Percentiles rank a stretch among this genome's conserved stretches.
Conservation (phyloP, 352 stramenopile genomes). For the Phytophthora uliginosa region DNA sequence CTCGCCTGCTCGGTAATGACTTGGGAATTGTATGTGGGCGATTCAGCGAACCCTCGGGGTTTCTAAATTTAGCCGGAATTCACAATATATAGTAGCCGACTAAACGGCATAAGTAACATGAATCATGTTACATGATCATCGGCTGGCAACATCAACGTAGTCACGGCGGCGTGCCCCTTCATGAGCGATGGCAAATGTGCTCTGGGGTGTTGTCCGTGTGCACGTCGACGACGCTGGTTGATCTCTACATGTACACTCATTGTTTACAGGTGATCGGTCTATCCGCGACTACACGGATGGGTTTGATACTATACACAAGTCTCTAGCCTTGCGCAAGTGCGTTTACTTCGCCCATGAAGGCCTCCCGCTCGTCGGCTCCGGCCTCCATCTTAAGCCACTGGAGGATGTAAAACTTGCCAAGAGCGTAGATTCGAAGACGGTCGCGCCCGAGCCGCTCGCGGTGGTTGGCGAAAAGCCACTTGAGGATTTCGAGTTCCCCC, state of each 20-base stretch:
- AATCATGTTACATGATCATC: no score
- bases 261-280: constrained; percentile 17
- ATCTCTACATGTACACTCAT: constrained; percentile 19
- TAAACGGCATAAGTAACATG: no score
- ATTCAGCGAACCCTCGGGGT: no score
- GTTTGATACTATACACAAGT: constrained; percentile 31
- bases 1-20: no score
- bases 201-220: background rate
- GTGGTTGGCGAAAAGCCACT: constrained; percentile 39
- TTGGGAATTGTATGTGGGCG: no score
- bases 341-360: constrained; percentile 28
- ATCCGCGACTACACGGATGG: constrained; percentile 17
- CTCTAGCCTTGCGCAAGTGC: constrained; percentile 24
- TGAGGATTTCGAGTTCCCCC: constrained; percentile 44
- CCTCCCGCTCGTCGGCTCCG: constrained; percentile 23
- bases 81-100: no score
- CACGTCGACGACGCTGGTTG: background rate
- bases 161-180: background rate
- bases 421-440: constrained; percentile 39
- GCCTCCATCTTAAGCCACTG: constrained; percentile 41
- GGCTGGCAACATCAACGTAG: constrained; percentile 1
- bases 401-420: constrained; percentile 44
- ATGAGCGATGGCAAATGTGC: background rate
- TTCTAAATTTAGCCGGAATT: no score
- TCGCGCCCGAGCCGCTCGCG: constrained; percentile 35